Evolutionary conservation across 116 monocot genomes (phyloP), one percentile per base, ranked within the genome.

Genomic region (Trichopus zeylanicus): DNA sequence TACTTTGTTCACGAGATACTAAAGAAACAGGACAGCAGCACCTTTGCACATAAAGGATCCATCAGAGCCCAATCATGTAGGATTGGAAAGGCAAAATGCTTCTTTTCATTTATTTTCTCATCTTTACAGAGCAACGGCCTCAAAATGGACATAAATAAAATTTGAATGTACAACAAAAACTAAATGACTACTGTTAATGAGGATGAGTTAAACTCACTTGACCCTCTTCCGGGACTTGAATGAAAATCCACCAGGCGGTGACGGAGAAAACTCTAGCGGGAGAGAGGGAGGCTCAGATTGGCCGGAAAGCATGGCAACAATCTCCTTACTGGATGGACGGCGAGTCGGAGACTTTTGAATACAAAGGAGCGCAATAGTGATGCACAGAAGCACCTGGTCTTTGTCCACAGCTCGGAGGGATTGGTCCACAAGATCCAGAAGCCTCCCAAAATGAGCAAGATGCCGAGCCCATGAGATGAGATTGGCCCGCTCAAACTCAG

Each of bases 381-480:
- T 82, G 64, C 85, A 98, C 18, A 85, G 78, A 29, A 98, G 78
- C 7, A 73, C 91, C 57, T 98, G 91, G 15, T 91, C 88, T 24
- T 60, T 76, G 62, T 88, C 78, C 34, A 91, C 75, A 31, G 65
- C 71, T 33, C 23, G 46, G 2, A 98, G 53, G 8, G 75, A 65
- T 11, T 80, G 62, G 47, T 91, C 98, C 6, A 91, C 61, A 29
- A 98, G 78, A 48, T 98, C 98, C 21, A 82, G 58, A 55, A 91
- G 75, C 72, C 71, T 72, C 28, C 88, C 85, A 47, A 62, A 61
- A 55, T 68, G 82, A 4, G 88, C 85, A 39, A 98, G 88, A 38
- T 88, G 82, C 28, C 91, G 76, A 0, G 98, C 88, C 98, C 98
- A 98, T 1, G 98, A 98, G 33, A 98, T 72, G 34, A 98, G 82